phyloP scores from a whole-genome alignment of 768 basidiomycete species.

The Tylopilus intermedius region DNA sequence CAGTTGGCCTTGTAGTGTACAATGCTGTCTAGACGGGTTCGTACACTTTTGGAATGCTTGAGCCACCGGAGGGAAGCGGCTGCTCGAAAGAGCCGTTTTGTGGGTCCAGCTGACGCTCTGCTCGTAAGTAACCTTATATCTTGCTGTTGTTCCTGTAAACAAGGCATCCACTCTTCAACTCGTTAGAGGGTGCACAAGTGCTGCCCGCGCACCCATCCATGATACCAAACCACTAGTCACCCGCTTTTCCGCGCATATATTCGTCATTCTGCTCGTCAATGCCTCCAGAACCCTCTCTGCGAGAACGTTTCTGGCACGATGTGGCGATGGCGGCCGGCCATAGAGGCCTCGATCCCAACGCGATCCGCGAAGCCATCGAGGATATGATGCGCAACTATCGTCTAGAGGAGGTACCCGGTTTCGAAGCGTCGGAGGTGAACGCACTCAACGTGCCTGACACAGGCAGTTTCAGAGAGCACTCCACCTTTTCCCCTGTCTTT shows the following conservation, averaged over 20 bases:
- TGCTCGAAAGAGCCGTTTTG: conserved; percentile 9
- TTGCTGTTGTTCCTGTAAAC: background rate
- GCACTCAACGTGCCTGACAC: conserved; percentile 4
- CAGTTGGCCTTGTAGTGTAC: conserved; percentile 7
- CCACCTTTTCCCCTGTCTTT: conserved; percentile 21
- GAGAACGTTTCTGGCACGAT: conserved; percentile 26
- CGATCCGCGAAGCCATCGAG: conserved; percentile 18
- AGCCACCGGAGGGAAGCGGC: conserved; percentile 4
- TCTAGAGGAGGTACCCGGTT: conserved; percentile 18
- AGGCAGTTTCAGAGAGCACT: conserved; percentile 12
- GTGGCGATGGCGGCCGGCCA: conserved; percentile 12
- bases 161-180: background rate
- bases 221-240: background rate
- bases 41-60: conserved; percentile 20
- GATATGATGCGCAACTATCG: conserved; percentile 23
- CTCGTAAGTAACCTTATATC: background rate
- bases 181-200: conserved; percentile 4
- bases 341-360: conserved; percentile 5
- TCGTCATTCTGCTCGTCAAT: conserved; percentile 6
- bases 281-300: conserved; percentile 12
- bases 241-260: conserved; percentile 3
- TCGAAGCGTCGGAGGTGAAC: conserved; percentile 1
- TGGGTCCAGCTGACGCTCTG: conserved; percentile 17
- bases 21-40: background rate
- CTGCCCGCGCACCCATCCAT: background rate